These are phyloP conservation scores for Eurotiales sp. DNA, from an alignment of 2,329 filamentous ascomycete genomes.

Conservation along the genomic window DNA sequence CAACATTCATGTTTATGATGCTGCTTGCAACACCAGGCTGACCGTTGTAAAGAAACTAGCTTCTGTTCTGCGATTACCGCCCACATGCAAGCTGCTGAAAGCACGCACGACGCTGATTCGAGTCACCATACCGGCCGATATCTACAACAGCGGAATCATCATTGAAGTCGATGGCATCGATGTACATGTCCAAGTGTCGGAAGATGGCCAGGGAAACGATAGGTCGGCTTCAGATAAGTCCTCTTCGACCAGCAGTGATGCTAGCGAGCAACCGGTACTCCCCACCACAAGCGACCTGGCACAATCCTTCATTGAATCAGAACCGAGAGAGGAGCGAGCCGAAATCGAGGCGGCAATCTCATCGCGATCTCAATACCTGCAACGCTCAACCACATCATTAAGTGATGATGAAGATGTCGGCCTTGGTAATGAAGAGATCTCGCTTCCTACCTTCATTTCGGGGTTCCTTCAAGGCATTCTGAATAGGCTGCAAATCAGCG, in stretches of 20 bases:
- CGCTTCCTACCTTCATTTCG: constrained; percentile 57
- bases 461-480: constrained; percentile 57
- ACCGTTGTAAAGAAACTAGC: constrained; percentile 74
- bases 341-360: constrained; percentile 57
- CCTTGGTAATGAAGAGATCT: constrained; percentile 52
- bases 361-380: constrained; percentile 48
- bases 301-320: constrained; percentile 57
- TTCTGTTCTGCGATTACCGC: constrained; percentile 68
- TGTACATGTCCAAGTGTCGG: constrained; percentile 59
- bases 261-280: constrained; percentile 26
- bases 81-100: constrained; percentile 65
- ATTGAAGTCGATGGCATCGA: constrained; percentile 80
- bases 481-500: constrained; percentile 53
- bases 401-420: constrained; percentile 45
- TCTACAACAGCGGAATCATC: constrained; percentile 77
- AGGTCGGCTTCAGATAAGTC: constrained; percentile 10
- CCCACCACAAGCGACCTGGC: constrained; percentile 58
- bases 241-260: constrained; percentile 17
- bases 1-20: no score
- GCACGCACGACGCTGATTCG: constrained; percentile 73
- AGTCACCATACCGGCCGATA: constrained; percentile 80
- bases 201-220: constrained; percentile 19
- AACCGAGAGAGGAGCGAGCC: constrained; percentile 54
- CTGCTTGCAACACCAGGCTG: not conserved
- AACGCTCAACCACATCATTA: constrained; percentile 46